Conservation (phyloP, 1,284 basidiomycete species). For the Puccinia hordei region DNA sequence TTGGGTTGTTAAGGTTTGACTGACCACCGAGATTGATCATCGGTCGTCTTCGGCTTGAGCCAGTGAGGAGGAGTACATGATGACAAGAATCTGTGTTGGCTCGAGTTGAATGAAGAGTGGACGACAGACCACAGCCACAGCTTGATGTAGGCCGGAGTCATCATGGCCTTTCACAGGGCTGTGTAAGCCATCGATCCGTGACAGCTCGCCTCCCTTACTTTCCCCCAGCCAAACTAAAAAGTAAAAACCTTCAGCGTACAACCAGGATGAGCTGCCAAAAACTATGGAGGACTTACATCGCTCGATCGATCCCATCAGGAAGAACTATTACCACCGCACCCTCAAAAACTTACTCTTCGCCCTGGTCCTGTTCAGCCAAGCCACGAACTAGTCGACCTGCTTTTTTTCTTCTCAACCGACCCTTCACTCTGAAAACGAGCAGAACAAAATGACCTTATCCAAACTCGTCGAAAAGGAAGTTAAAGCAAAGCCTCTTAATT, state of each 20-base stretch:
- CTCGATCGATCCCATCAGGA: constrained; percentile 1
- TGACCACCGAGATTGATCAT: constrained; percentile 42
- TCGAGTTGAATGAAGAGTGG: not conserved
- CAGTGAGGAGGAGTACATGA: constrained; percentile 48
- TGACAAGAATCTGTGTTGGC: not conserved
- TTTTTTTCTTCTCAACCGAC: not conserved
- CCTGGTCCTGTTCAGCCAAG: not conserved
- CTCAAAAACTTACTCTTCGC: not conserved
- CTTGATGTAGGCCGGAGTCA: not conserved
- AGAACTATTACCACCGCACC: not conserved
- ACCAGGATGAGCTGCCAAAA: not conserved
- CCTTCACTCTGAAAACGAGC: not conserved
- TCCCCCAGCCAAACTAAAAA: not conserved
- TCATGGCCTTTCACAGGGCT: not conserved
- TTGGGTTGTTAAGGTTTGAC: constrained; percentile 26
- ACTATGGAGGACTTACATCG: not conserved
- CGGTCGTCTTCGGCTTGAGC: constrained; percentile 31
- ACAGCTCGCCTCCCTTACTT: not conserved
- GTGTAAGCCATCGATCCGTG: not conserved
- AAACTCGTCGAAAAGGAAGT: constrained; percentile 35
- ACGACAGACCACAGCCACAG: not conserved
- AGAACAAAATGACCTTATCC: constrained; percentile 36
- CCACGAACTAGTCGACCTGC: not conserved
- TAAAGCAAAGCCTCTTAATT: constrained; percentile 29
- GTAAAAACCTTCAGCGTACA: not conserved